Base-by-base conservation (phyloP, 768 basidiomycete species). In the Psilocybe cubensis region DNA sequence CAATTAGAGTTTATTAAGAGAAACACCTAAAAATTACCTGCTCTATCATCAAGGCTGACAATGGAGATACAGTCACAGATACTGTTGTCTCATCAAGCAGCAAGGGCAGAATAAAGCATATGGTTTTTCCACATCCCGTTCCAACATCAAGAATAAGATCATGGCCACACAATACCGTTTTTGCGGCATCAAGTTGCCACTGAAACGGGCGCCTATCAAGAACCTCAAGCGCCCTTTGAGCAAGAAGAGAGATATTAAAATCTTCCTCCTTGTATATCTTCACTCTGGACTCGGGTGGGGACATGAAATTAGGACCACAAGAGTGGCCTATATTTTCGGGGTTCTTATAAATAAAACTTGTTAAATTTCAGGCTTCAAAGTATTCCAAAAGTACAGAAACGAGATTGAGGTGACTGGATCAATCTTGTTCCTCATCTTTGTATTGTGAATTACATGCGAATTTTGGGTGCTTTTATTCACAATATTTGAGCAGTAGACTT, bases 31-130 rank as follows among this genome's bases (percentile, higher is more conserved):
- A n/a, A n/a, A n/a, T n/a, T 27, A 62, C 66, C 50, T 68, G 67
- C 25, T 68, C 63, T 3, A 66, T 33, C 67, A 69, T 67, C 1
- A 67, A 57, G 1, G 66, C 66, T 7, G 68, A 52, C 3, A 67
- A 49, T 5, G 68, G 66, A 8, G 60, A 62, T 14, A 69, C 48
- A 12, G 55, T 42, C 1, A 69, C 1, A 0, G 29, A 24, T 1
- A 67, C 61, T 27, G 63, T 62, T 1, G 8, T 63, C 27, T 57
- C 45, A 53, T 61, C 41, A 17, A 62, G 24, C 45, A 63, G 60
- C 12, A 64, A 40, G 23, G 63, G 59, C 3, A 63, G 48, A 3
- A 11, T 14, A 33, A 65, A 65, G 24, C 43, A 54, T 6, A 65
- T 20, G 11, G 43, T 52, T 53, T 65, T 65, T 38, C 64, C 57